phyloP scores from a whole-genome alignment of 2,329 filamentous ascomycete species.

The Trichoderma pleuroti region DNA sequence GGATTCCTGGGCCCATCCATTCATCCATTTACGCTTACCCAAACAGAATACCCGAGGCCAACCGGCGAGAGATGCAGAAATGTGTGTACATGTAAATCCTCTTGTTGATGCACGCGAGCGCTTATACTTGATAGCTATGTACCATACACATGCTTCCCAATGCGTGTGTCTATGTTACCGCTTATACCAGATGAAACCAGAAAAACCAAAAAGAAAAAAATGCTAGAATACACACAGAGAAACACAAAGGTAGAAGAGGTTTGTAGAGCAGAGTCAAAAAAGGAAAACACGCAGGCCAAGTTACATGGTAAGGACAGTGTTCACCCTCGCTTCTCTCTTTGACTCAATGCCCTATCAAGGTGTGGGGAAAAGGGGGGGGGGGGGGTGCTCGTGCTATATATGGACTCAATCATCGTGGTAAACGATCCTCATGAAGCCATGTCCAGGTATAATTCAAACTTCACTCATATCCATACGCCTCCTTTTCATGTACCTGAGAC shows the following conservation, averaged over 20 bases:
- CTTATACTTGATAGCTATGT: neutral
- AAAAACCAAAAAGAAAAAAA: neutral
- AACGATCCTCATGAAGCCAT: neutral
- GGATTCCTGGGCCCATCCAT: neutral
- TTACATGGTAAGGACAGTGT: neutral
- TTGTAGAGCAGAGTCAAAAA: neutral
- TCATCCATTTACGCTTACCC: neutral
- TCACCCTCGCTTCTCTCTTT: neutral
- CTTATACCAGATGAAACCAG: neutral
- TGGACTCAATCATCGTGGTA: slow-evolving; percentile 3
- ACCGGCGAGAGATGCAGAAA: neutral
- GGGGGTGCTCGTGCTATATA: neutral
- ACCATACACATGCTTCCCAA: neutral
- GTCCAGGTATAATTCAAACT: slow-evolving; percentile 15
- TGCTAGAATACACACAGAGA: neutral
- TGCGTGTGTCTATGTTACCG: neutral
- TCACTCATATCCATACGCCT: slow-evolving; percentile 8
- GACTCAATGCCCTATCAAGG: neutral
- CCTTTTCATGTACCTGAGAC: slow-evolving; percentile 14
- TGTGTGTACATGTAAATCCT: neutral
- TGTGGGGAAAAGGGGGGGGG: neutral
- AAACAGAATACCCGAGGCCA: neutral
- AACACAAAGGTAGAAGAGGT: neutral
- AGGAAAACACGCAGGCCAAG: neutral
- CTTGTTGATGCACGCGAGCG: neutral